Conservation (phyloP, 345 rosid genomes). For the Erodium maritimum region DNA sequence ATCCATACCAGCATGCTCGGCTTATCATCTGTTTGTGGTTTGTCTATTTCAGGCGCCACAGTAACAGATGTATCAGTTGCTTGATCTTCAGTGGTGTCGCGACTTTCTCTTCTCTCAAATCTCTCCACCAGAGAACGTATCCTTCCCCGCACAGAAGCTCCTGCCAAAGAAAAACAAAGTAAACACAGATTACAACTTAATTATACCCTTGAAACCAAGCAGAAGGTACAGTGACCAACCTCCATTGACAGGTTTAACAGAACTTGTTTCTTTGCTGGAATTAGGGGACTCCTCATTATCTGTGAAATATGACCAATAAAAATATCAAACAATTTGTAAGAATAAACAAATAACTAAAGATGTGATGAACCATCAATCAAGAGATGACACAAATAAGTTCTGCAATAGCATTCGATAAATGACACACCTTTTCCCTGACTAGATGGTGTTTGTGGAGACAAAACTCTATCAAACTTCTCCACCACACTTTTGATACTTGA, state of each 20-base stretch:
- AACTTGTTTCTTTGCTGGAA: conserved; percentile 24
- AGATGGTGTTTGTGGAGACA: conserved; percentile 35
- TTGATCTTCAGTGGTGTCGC: conserved; percentile 1
- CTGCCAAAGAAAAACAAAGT: conserved; percentile 32
- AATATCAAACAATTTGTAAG: background rate
- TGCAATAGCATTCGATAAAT: conserved; percentile 8
- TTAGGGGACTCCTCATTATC: conserved; percentile 29
- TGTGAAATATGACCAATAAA: conserved; percentile 20
- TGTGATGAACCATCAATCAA: background rate
- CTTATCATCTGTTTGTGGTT: conserved; percentile 1
- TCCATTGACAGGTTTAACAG: conserved; percentile 82
- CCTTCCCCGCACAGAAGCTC: conserved; percentile 79
- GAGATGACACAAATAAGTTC: background rate
- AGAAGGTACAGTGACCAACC: conserved; percentile 36
- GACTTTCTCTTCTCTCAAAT: conserved; percentile 36
- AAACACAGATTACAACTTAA: background rate
- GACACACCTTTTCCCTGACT: conserved; percentile 47
- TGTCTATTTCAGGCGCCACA: conserved; percentile 3
- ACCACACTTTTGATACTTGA: conserved; percentile 28
- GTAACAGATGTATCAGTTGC: conserved; percentile 6
- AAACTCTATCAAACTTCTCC: conserved; percentile 32
- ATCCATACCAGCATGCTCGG: background rate
- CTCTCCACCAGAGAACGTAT: conserved; percentile 85
- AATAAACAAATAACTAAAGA: too few relatives aligned
- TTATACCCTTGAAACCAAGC: background rate